Percentiles rank a stretch among this genome's conserved stretches.
These are phyloP conservation scores for Kickxella alabastrina DNA, from an alignment of 192 early-diverging fungal species.

Conservation along the genomic window DNA sequence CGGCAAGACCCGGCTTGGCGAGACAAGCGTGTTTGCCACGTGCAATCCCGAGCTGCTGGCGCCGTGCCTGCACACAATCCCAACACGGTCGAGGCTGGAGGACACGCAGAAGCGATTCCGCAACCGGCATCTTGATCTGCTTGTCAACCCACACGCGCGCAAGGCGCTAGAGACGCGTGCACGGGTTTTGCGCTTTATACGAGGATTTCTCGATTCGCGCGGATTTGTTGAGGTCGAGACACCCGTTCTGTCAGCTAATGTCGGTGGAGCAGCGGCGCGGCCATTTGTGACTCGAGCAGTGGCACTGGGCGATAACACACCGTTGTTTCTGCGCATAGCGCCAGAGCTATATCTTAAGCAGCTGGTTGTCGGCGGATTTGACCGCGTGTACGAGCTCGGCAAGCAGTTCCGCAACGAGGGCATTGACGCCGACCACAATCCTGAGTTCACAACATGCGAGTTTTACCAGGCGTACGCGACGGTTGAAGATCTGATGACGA, in stretches of 20 bases:
- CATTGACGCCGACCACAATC: constrained; percentile 83
- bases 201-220: constrained; percentile 59
- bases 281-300: constrained; percentile 72
- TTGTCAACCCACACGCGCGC: constrained; percentile 58
- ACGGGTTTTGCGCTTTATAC: constrained; percentile 59
- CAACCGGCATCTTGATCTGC: constrained; percentile 66
- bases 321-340: constrained; percentile 75
- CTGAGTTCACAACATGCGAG: constrained; percentile 89
- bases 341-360: constrained; percentile 87
- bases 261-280: constrained; percentile 79
- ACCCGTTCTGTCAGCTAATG: constrained; percentile 66
- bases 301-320: constrained; percentile 55
- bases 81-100: constrained; percentile 55
- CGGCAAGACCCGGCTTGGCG: constrained; percentile 67
- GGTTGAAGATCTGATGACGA: constrained; percentile 61
- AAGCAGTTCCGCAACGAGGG: constrained; percentile 91
- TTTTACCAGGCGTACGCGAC: constrained; percentile 80
- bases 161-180: constrained; percentile 57
- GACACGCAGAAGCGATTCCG: constrained; percentile 71
- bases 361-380: constrained; percentile 80
- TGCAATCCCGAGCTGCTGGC: constrained; percentile 54
- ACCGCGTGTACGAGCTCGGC: constrained; percentile 84
- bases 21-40: constrained; percentile 64
- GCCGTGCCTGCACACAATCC: constrained; percentile 68
- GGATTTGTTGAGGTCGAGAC: constrained; percentile 85